phyloP scores from a whole-genome alignment of 108 stramenopile genomes.

The Poteriospumella lacustris region DNA sequence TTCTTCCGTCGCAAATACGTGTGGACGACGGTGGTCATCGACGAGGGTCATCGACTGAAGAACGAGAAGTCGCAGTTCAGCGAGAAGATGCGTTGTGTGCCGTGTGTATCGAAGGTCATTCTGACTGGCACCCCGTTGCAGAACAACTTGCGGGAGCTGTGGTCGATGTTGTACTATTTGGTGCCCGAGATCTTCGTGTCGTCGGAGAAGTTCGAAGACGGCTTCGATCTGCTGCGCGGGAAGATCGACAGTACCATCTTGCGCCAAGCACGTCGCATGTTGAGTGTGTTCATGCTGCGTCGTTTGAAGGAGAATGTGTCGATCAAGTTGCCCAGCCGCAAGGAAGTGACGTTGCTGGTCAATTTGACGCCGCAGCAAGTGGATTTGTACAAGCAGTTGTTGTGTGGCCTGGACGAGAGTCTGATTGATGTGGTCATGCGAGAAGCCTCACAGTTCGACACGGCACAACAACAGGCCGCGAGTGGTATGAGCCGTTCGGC shows the following conservation, averaged over 20 bases:
- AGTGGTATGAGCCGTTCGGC: not conserved
- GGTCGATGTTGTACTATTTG: conserved; percentile 50
- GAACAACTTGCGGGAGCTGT: conserved; percentile 50
- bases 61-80: conserved; percentile 48
- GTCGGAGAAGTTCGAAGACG: conserved; percentile 34
- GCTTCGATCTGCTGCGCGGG: conserved; percentile 29
- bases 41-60: conserved; percentile 53
- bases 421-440: conserved; percentile 4
- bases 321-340: conserved; percentile 60
- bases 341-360: conserved; percentile 37
- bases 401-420: not conserved
- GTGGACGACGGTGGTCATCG: conserved; percentile 48
- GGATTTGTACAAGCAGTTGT: not conserved
- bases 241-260: conserved; percentile 26
- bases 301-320: conserved; percentile 79
- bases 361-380: not conserved
- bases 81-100: conserved; percentile 38
- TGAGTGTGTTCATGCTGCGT: conserved; percentile 83
- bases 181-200: conserved; percentile 44
- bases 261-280: conserved; percentile 57
- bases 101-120: conserved; percentile 4
- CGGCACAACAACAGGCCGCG: not conserved
- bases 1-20: conserved; percentile 35
- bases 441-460: no score
- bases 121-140: conserved; percentile 39